A percentile compares a stretch with the other conserved stretches of the same genome.
These are phyloP conservation scores for Candida incommunis DNA, from an alignment of 805 yeast species.

Conservation along the genomic window DNA sequence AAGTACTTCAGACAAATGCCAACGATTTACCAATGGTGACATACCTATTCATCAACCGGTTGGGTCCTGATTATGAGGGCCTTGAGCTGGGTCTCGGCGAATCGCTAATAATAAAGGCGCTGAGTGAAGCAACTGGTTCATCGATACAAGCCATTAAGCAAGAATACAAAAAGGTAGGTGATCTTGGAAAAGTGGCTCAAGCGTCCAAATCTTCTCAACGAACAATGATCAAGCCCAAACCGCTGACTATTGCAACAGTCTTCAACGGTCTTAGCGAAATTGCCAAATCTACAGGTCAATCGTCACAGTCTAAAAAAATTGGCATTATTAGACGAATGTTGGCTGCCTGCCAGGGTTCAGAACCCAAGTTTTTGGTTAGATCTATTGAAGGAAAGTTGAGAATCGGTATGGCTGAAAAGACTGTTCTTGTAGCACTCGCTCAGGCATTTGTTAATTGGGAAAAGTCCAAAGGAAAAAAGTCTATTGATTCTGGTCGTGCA, in stretches of 20 bases:
- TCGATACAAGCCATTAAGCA: conserved; percentile 52
- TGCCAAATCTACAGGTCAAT: conserved; percentile 64
- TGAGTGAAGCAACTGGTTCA: conserved; percentile 82
- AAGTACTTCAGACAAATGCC: conserved; percentile 43
- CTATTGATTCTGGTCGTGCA: conserved; percentile 37
- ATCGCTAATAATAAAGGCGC: conserved; percentile 71
- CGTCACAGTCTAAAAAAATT: conserved; percentile 69
- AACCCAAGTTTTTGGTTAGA: conserved; percentile 82
- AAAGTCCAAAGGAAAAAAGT: conserved; percentile 17
- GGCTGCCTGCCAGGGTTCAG: conserved; percentile 72
- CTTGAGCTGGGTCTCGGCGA: conserved; percentile 91
- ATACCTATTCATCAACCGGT: conserved; percentile 71
- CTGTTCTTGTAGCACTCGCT: conserved; percentile 71
- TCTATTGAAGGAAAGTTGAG: conserved; percentile 86
- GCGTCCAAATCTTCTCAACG: conserved; percentile 75
- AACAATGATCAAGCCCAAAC: conserved; percentile 84
- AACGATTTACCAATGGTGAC: conserved; percentile 51
- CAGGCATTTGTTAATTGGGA: conserved; percentile 68
- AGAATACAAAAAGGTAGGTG: conserved; percentile 73
- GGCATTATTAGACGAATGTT: conserved; percentile 69
- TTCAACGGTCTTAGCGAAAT: conserved; percentile 62
- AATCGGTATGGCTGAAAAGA: conserved; percentile 88
- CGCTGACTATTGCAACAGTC: conserved; percentile 59
- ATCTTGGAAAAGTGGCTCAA: conserved; percentile 79
- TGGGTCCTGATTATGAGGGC: conserved; percentile 95